Evolutionary conservation across 1,284 basidiomycete genomes (phyloP), one percentile per base, ranked within the genome.

Genomic region (Trametes sp.): DNA sequence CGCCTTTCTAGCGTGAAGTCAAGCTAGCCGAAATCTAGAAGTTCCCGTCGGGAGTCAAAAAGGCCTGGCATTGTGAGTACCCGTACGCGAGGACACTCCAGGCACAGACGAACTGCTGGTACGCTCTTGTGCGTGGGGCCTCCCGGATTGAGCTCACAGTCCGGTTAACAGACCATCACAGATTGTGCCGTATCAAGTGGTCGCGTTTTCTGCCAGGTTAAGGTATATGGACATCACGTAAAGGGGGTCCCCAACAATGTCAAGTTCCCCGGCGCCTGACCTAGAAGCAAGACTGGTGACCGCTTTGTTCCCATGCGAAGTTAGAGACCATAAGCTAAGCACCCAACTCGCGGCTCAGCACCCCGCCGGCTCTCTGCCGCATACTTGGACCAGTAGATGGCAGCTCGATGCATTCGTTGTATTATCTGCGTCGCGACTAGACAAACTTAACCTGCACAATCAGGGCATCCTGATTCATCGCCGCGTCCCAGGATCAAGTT

Each of bases 211-310:
- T 42, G 14, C 56, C 56, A 24, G 29, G 29, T 51, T 26, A 33
- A 51, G 56, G 5, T 51, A 58, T 21, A 58, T 58, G 29, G 13
- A 31, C 36, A 19, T 58, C 38, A 58, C 56, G 56, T 58, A 51
- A 58, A 10, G 2, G 19, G 16, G 4, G 11, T 38, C 21, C 21
- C 24, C 38, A 51, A 33, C 38, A 44, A 13, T 4, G 28, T 36
- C 42, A 21, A 44, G 46, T 57, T 58, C 49, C 28, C 23, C 26
- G 23, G 56, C 38, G 38, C 41, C 38, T 31, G 41, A 23, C 41
- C 48, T 51, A 51, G 56, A 58, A 58, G 48, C 29, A 14, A 8
- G 29, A 38, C 48, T 44, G 48, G 13, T n/a, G 48, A 42, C 28
- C 24, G 28, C 51, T 7, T 19, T 31, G 8, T 58, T 51, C 56